A percentile compares a stretch with the other conserved stretches of the same genome.
phyloP scores from a whole-genome alignment of 2,329 filamentous ascomycete species.

The Aureobasidium sp. region DNA sequence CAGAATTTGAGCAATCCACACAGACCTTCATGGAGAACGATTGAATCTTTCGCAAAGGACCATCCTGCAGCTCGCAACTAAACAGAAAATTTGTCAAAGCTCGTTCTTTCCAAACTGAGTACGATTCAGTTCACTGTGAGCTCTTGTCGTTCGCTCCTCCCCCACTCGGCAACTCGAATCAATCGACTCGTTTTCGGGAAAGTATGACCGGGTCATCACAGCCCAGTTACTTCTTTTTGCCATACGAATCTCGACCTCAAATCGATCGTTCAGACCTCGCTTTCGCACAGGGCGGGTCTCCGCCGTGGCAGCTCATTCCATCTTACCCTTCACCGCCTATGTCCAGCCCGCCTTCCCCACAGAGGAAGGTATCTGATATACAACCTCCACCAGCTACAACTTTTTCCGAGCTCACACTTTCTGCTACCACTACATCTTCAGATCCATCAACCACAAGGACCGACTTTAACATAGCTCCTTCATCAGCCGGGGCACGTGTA shows the following conservation, averaged over 20 bases:
- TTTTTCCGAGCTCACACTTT: neutral
- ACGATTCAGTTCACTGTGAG: neutral
- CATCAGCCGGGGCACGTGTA: neutral
- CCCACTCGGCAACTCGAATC: conserved; percentile 6
- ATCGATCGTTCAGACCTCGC: conserved; percentile 7
- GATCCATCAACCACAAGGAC: neutral
- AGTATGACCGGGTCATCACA: conserved; percentile 12
- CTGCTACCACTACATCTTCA: neutral
- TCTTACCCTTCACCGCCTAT: conserved; percentile 45
- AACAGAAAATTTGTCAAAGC: neutral
- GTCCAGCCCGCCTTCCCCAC: conserved; percentile 44
- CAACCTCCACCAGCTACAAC: conserved; percentile 1
- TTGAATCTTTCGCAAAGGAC: neutral
- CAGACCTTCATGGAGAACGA: neutral
- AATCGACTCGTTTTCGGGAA: conserved; percentile 6
- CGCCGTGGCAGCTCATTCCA: conserved; percentile 12
- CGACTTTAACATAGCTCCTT: neutral
- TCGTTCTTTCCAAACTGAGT: neutral
- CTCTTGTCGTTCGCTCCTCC: conserved; percentile 10
- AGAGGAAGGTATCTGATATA: conserved; percentile 19
- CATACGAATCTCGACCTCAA: conserved; percentile 7
- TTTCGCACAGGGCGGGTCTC: conserved; percentile 5
- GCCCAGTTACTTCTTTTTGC: conserved; percentile 11
- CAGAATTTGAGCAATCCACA: neutral
- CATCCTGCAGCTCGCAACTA: neutral